Evolutionary conservation across 495 filamentous ascomycete genomes (phyloP).

Genomic region (Pseudomonodictys pantanalensis): DNA sequence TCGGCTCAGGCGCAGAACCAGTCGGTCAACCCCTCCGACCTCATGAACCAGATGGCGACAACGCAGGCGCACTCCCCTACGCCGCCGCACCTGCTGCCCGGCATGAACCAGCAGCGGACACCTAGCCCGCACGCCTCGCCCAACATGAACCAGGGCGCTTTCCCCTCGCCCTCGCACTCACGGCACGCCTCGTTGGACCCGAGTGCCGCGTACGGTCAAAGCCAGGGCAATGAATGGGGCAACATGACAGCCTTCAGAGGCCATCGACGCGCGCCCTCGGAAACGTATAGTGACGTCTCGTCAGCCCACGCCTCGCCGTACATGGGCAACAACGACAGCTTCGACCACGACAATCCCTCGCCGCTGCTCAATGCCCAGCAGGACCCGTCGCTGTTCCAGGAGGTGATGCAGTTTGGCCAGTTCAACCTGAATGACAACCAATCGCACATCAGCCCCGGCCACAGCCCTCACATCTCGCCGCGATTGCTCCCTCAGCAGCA

Average conservation of each 20-base stretch:
- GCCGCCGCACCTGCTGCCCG: constrained; percentile 68
- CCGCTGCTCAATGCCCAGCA: constrained; percentile 73
- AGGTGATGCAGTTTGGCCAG: constrained; percentile 69
- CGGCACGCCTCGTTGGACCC: constrained; percentile 79
- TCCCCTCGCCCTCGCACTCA: constrained; percentile 63
- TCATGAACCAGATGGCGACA: constrained; percentile 60
- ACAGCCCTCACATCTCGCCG: constrained; percentile 85
- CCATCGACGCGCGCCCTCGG: constrained; percentile 81
- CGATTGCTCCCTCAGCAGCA: constrained; percentile 69
- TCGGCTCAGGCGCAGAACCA: constrained; percentile 40
- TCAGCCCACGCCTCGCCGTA: constrained; percentile 80
- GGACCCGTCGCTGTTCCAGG: constrained; percentile 69
- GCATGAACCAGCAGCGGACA: constrained; percentile 42
- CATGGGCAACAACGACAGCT: constrained; percentile 71
- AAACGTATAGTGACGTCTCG: constrained; percentile 79
- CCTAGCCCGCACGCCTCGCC: constrained; percentile 48
- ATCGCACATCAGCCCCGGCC: constrained; percentile 68
- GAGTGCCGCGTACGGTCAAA: constrained; percentile 65
- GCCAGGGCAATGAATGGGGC: constrained; percentile 64
- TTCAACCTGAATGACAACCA: constrained; percentile 77
- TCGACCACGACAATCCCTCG: constrained; percentile 76
- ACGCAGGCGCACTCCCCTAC: constrained; percentile 66
- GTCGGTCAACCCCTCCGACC: constrained; percentile 60
- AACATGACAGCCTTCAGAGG: constrained; percentile 64
- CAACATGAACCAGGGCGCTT: constrained; percentile 54